Evolutionary conservation across 768 basidiomycete species (phyloP), one percentile per base, ranked within the genome.

Genomic region (Coprinopsis marcescibilis): DNA sequence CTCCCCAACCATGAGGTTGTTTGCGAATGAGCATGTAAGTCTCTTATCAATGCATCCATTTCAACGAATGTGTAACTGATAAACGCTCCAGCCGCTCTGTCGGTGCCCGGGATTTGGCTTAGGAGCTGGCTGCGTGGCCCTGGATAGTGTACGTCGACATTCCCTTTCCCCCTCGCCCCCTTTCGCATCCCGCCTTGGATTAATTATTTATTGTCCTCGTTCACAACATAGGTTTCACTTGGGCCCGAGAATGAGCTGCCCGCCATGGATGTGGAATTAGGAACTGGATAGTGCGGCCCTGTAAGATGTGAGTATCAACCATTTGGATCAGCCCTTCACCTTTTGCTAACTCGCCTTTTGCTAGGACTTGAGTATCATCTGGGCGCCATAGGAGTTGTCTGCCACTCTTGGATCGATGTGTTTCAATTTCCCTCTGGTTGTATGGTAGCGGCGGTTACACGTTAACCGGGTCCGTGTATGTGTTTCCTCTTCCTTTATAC

Each of bases 1-100:
- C 40, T 43, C 48, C 48, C 48, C 48, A 43, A 49, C 48, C 38
- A 24, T 29, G 40, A 21, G 41, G 40, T 42, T 14, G 33, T 19
- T 10, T 40, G 13, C 15, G 7, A 27, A 15, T 17, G 26, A 21
- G 24, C 4, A 17, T 12, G 27, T 17, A 7, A 11, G 35, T 40
- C 10, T 11, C 21, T 40, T 8, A 11, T 40, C 19, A 23, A 40
- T 25, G 15, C n/a, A n/a, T n/a, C 39, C 23, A 21, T 40, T 7
- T 8, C 15, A 40, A 10, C 19, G 39, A 11, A 6, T 8, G 25
- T 6, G 39, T 4, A 40, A 40, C 39, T 40, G 39, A 23, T 21
- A 17, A 21, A 23, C 19, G 23, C 39, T 40, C n/a, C 8, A n/a
- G 23, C n/a, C n/a, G n/a, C n/a, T n/a, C n/a, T n/a, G n/a, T n/a